Base-by-base conservation (phyloP, 805 yeast species). In the Metschnikowia continentalis region DNA sequence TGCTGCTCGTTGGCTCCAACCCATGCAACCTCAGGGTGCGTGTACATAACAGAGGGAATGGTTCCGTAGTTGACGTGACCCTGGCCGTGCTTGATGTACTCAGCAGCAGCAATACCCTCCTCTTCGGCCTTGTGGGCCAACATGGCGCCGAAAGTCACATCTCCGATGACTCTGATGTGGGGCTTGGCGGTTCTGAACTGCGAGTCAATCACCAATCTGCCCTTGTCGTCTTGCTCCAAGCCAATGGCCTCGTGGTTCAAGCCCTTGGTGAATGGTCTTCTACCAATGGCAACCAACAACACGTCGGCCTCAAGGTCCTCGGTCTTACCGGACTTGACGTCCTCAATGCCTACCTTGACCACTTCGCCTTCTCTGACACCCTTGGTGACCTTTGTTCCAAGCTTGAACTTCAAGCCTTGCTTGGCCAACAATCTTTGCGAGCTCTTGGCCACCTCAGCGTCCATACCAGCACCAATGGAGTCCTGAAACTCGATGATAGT, bases 111-210 rank as follows among this genome's bases (percentile, higher is more conserved):
- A 61, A 94, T 86, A 75, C 97, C 99, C 80, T 94, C 99, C 72
- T 94, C 99, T 80, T 94, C 99, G 56, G 99, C 99, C 81, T 94
- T 94, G 82, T 94, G 99, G 58, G 99, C 99, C 75, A 94, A 82
- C 99, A 94, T 94, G 63, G 96, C 92, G 63, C 99, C 99, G 64
- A 89, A 94, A 39, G 99, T 94, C 50, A 86, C 97, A 68, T 94
- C 99, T 72, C 99, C 99, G 72, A 94, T 89, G 65, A 90, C 96
- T 74, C 96, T 88, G 70, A 94, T 91, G 75, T 94, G 96, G 50
- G 91, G 86, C 74, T 79, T 82, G 74, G 89, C 91, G 59, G 98
- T 87, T 76, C 89, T 86, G 82, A 82, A 94, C 78, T 92, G 90
- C 54, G 86, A 84, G 72, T 94, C 97, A 65, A 95, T 92, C 50